phyloP scores from a whole-genome alignment of 768 basidiomycete genomes.

The Lentinula sp. region DNA sequence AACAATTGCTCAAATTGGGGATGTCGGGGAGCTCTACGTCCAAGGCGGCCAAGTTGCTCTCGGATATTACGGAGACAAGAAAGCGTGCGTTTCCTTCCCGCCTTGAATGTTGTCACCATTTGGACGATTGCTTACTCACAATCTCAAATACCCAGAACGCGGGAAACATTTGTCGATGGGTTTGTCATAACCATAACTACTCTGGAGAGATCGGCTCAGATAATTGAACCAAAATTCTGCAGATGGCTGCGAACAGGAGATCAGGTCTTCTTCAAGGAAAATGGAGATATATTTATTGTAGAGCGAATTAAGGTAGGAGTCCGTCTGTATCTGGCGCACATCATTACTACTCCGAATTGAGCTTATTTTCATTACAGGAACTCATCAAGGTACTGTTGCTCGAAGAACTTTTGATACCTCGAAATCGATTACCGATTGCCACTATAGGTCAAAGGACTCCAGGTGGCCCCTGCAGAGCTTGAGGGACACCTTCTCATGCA shows the following conservation, averaged over 20 bases:
- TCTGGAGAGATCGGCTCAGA: background rate
- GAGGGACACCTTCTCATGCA: conserved; percentile 38
- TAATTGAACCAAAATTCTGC: conserved; percentile 7
- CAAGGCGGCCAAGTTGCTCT: conserved; percentile 28
- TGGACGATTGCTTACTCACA: background rate
- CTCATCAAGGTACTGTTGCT: conserved; percentile 7
- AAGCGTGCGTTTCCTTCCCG: conserved; percentile 28
- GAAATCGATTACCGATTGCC: background rate
- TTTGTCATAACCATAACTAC: conserved; percentile 11
- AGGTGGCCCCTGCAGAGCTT: conserved; percentile 29
- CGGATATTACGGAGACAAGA: conserved; percentile 31
- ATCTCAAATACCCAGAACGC: conserved; percentile 7
- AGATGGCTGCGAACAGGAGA: conserved; percentile 39
- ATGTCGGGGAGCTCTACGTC: conserved; percentile 37
- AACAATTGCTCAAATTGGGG: conserved; percentile 28
- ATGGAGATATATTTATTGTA: conserved; percentile 40
- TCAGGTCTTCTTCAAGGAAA: conserved; percentile 39
- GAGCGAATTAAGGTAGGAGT: conserved; percentile 42
- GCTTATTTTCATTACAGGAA: conserved; percentile 1
- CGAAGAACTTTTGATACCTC: background rate
- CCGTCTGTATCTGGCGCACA: background rate
- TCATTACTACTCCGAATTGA: background rate
- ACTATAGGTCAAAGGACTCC: conserved; percentile 19
- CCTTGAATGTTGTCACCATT: background rate
- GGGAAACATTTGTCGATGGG: conserved; percentile 33